Evolutionary conservation across 176 grass and related monocot genomes (phyloP).

Genomic region (Eleusine coracana): DNA sequence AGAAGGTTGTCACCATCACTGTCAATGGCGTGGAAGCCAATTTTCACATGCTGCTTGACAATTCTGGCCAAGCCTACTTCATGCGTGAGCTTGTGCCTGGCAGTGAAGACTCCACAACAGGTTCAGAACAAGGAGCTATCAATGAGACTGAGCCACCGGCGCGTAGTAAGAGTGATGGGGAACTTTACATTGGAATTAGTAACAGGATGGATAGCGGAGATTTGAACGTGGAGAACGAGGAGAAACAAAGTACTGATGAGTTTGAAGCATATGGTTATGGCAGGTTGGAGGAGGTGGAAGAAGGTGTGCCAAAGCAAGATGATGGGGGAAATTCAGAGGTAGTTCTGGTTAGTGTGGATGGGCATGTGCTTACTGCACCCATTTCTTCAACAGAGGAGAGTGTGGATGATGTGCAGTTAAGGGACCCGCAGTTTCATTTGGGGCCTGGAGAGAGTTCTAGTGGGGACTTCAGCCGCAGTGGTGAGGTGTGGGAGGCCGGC

Average conservation of each 20-base stretch:
- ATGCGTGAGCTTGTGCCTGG: conserved; percentile 81
- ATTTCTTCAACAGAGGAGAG: conserved; percentile 69
- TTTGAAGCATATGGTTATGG: conserved; percentile 68
- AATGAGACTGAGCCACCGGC: conserved; percentile 38
- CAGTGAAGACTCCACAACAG: conserved; percentile 36
- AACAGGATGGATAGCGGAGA: conserved; percentile 37
- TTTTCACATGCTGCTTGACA: conserved; percentile 96
- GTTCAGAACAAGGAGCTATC: conserved; percentile 39
- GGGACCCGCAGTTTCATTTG: conserved; percentile 86
- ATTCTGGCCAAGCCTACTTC: conserved; percentile 97
- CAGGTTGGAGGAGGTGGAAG: conserved; percentile 62
- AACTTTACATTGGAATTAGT: conserved; percentile 45
- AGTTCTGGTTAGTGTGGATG: conserved; percentile 91
- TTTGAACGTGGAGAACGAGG: conserved; percentile 43
- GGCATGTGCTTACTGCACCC: conserved; percentile 90
- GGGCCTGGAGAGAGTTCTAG: conserved; percentile 83
- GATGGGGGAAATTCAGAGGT: conserved; percentile 75
- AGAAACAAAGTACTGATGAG: conserved; percentile 31
- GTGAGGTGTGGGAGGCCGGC: conserved; percentile 80
- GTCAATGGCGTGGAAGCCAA: conserved; percentile 83
- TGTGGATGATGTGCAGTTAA: conserved; percentile 67
- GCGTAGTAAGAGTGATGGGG: conserved; percentile 57
- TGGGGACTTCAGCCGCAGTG: conserved; percentile 65
- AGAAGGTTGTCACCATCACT: conserved; percentile 88
- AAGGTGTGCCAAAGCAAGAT: conserved; percentile 57